These are phyloP conservation scores for Tolypocladium cylindrosporum DNA, from an alignment of 2,329 filamentous ascomycete genomes.

Conservation along the genomic window DNA sequence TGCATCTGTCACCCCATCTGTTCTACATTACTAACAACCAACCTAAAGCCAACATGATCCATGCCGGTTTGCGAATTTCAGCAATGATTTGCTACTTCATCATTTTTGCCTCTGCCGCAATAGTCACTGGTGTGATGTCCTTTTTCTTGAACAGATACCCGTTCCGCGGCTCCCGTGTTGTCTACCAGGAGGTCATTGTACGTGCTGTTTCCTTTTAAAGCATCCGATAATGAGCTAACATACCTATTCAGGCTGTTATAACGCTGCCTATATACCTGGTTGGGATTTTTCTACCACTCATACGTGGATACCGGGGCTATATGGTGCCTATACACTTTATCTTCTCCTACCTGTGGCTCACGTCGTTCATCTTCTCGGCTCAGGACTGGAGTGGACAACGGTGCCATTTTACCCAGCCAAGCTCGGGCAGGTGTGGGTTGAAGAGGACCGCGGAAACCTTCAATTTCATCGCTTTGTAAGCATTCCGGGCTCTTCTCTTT, in stretches of 20 bases:
- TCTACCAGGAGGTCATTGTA: conserved; percentile 14
- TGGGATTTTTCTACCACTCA: conserved; percentile 8
- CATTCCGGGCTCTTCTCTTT: background rate
- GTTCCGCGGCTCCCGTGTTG: conserved; percentile 8
- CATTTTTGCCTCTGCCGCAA: conserved; percentile 11
- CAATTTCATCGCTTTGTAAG: conserved; percentile 15
- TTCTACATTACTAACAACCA: too few relatives aligned
- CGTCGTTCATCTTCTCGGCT: conserved; percentile 14
- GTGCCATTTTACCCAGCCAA: conserved; percentile 2
- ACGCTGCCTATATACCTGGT: conserved; percentile 11
- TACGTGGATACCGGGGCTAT: conserved; percentile 10
- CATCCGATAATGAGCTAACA: too few relatives aligned
- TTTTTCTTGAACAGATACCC: conserved; percentile 9
- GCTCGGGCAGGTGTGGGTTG: conserved; percentile 5
- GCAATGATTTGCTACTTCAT: conserved; percentile 11
- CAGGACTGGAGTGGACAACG: conserved; percentile 11
- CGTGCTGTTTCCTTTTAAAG: too few relatives aligned
- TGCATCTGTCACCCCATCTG: too few relatives aligned
- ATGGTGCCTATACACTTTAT: conserved; percentile 11
- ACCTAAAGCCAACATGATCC: background rate
- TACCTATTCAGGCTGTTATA: conserved; percentile 9
- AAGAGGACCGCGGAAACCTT: conserved; percentile 14
- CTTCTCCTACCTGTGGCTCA: conserved; percentile 17
- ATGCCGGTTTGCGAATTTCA: conserved; percentile 4
- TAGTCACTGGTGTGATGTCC: conserved; percentile 13